phyloP scores from a whole-genome alignment of 2,329 filamentous ascomycete species.

The Fusarium pseudograminearum region DNA sequence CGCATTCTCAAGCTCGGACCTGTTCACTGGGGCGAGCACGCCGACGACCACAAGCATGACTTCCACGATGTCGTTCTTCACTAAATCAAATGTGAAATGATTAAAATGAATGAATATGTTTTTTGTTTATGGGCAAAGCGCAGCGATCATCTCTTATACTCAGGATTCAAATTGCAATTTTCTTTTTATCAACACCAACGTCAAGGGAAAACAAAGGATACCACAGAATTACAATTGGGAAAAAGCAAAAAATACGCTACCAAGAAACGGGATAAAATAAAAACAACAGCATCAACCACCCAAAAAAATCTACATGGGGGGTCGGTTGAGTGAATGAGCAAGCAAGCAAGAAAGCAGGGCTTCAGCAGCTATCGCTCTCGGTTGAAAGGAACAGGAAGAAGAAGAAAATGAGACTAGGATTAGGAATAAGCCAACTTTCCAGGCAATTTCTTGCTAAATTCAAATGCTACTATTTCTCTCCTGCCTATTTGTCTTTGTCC shows the following conservation, averaged over 20 bases:
- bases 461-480: conserved; percentile 8
- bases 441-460: conserved; percentile 16
- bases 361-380: conserved; percentile 43
- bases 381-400: conserved; percentile 44
- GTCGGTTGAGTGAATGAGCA: conserved; percentile 12
- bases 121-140: conserved; percentile 13
- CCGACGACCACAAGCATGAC: conserved; percentile 68
- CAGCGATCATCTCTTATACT: conserved; percentile 32
- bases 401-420: conserved; percentile 40
- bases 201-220: conserved; percentile 1
- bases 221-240: not conserved
- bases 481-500: not conserved
- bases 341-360: not conserved
- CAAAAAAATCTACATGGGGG: conserved; percentile 12
- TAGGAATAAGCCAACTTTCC: conserved; percentile 36
- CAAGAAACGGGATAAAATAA: not conserved
- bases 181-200: conserved; percentile 2
- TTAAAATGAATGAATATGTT: conserved; percentile 15
- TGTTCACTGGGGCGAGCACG: conserved; percentile 72
- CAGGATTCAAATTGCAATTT: conserved; percentile 5
- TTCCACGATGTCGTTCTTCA: conserved; percentile 63
- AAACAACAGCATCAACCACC: conserved; percentile 1
- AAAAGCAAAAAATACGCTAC: conserved; percentile 6
- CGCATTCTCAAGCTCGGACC: conserved; percentile 73
- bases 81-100: conserved; percentile 40